phyloP scores from a whole-genome alignment of 2,329 filamentous ascomycete species.

The Ophiostoma novo-ulmi region DNA sequence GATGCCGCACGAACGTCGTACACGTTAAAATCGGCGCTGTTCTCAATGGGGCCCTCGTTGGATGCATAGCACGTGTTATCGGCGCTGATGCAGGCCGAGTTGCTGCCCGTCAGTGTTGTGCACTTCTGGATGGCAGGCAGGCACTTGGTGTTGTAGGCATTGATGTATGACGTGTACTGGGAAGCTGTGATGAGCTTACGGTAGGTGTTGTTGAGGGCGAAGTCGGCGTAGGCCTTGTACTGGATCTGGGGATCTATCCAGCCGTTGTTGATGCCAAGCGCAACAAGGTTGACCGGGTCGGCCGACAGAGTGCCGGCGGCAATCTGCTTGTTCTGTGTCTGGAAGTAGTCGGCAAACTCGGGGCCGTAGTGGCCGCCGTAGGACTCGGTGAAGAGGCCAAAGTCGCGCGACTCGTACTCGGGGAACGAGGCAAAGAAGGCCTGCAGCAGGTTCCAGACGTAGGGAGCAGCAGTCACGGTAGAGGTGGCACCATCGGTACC shows the following conservation, averaged over 20 bases:
- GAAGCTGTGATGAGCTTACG: not conserved
- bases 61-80: not conserved
- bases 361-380: not conserved
- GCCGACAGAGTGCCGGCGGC: not conserved
- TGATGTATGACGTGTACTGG: not conserved
- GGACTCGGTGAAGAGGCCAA: not conserved
- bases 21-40: not conserved
- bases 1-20: not conserved
- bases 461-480: not conserved
- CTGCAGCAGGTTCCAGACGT: slow-evolving; percentile 1
- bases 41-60: not conserved
- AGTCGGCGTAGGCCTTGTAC: slow-evolving; percentile 1
- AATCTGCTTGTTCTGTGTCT: not conserved
- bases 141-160: not conserved
- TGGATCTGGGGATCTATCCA: not conserved
- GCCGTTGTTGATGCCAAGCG: not conserved
- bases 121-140: not conserved
- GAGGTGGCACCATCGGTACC: not conserved
- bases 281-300: not conserved
- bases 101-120: not conserved
- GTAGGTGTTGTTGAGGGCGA: not conserved
- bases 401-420: not conserved
- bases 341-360: not conserved
- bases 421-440: not conserved
- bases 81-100: not conserved